Evolutionary conservation across 2,329 filamentous ascomycete genomes (phyloP).

Genomic region (Didymellaceae sp.): DNA sequence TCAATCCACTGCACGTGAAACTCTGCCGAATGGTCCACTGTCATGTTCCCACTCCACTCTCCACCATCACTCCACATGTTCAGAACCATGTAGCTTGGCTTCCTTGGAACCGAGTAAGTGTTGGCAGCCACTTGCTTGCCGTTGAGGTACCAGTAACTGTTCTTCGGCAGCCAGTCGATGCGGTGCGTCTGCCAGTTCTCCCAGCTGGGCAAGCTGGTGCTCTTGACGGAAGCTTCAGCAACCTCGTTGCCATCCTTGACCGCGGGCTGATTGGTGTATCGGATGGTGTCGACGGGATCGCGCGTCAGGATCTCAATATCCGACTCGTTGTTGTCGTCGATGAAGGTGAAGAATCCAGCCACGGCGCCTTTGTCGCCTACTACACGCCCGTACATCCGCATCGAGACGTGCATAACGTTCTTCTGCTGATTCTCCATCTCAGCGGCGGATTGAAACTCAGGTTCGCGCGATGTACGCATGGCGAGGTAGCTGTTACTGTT

Average conservation of each 20-base stretch:
- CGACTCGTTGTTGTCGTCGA: conserved; percentile 55
- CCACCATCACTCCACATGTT: conserved; percentile 69
- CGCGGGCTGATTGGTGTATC: conserved; percentile 67
- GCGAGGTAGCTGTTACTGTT: conserved; percentile 52
- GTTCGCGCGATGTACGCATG: conserved; percentile 54
- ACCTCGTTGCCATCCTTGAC: conserved; percentile 56
- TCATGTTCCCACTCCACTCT: conserved; percentile 67
- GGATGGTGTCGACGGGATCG: conserved; percentile 53
- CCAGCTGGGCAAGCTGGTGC: conserved; percentile 58
- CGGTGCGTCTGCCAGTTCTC: conserved; percentile 65
- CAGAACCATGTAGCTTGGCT: conserved; percentile 61
- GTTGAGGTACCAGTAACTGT: conserved; percentile 64
- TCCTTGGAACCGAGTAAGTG: conserved; percentile 62
- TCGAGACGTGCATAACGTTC: conserved; percentile 56
- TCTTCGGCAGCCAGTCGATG: conserved; percentile 64
- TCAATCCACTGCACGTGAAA: conserved; percentile 70
- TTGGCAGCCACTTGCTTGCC: conserved; percentile 60
- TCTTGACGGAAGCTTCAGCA: conserved; percentile 57
- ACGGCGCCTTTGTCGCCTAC: conserved; percentile 55
- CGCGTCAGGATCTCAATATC: conserved; percentile 62
- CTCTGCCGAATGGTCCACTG: conserved; percentile 55
- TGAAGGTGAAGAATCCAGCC: conserved; percentile 64
- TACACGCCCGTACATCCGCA: conserved; percentile 57
- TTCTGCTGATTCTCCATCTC: conserved; percentile 56
- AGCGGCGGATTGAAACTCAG: conserved; percentile 54